Evolutionary conservation across 2,329 filamentous ascomycete species (phyloP).

Genomic region (Pseudogymnoascus sp.): DNA sequence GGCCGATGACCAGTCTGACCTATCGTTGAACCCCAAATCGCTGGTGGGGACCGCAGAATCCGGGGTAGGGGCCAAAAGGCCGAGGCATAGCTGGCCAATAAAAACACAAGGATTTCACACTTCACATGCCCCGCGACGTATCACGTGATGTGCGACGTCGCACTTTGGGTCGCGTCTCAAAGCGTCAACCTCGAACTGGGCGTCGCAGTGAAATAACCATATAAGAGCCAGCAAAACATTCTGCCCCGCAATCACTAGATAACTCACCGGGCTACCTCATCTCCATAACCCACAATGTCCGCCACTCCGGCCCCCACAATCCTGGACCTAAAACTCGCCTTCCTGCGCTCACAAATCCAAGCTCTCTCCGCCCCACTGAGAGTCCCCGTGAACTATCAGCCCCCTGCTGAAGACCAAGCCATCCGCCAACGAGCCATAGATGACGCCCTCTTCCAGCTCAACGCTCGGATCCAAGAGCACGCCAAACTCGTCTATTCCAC

Average conservation of each 20-base stretch:
- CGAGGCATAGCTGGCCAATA: slow-evolving; percentile 1
- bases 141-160: neutral
- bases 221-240: neutral
- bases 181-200: neutral
- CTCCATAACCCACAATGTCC: neutral
- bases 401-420: slow-evolving; percentile 27
- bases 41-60: neutral
- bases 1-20: neutral
- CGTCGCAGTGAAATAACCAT: neutral
- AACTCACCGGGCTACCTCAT: neutral
- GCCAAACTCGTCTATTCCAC: slow-evolving; percentile 56
- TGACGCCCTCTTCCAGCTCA: slow-evolving; percentile 49
- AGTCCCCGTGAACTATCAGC: slow-evolving; percentile 43
- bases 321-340: slow-evolving; percentile 54
- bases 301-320: slow-evolving; percentile 40
- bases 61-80: neutral
- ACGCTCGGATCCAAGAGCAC: slow-evolving; percentile 56
- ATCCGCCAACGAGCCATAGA: slow-evolving; percentile 41
- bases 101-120: neutral
- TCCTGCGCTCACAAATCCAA: slow-evolving; percentile 54
- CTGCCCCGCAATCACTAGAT: neutral
- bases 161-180: neutral
- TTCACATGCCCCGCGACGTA: neutral
- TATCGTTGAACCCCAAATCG: neutral
- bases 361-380: slow-evolving; percentile 51